Base-by-base conservation (phyloP, 2,329 filamentous ascomycete species). In the Ramularia collo-cygni region DNA sequence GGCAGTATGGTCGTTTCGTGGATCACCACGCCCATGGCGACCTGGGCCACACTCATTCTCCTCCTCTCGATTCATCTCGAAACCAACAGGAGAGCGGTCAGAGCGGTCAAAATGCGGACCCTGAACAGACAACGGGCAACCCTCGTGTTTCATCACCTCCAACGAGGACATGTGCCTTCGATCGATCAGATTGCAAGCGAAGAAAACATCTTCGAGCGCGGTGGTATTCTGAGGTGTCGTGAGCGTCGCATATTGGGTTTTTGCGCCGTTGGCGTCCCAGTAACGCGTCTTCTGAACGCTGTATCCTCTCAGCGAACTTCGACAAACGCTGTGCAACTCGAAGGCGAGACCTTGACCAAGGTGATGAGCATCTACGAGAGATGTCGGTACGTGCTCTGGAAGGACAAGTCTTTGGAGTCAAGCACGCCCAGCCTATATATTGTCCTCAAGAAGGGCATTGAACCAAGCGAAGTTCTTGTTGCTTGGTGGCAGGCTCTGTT, bases 101-200 rank as follows among this genome's bases (percentile, higher is more conserved):
- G 82, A 46, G 75, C 83, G 35, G 89, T 98, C 12, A 80, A 79
- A 58, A 86, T 96, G 81, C 76, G 76, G 28, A 85, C 78, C 5
- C 70, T 96, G 26, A 96, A 95, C 64, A 75, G 86, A 15, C 89
- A 96, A 62, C 77, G 92, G 26, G 85, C 88, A 2, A 85, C 82
- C 34, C 78, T 95, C 14, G 70, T 94, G 1, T 81, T 89, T 53
- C 73, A 76, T 28, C 59, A 82, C 4, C 48, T 74, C 9, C 57
- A 55, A 4, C 47, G 56, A 21, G 61, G 56, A 16, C 62, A 56
- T 8, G 64, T 85, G 2, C 69, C 85, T 3, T 72, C 71, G 0
- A 88, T 87, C 0, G 64, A 69, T 6, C 69, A 88, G 49, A 79
- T 88, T 1, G 74, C 85, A 0, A 54, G 50, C 15, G 58, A 64